phyloP scores from a whole-genome alignment of 768 basidiomycete genomes.

The Gymnopilus junonius region DNA sequence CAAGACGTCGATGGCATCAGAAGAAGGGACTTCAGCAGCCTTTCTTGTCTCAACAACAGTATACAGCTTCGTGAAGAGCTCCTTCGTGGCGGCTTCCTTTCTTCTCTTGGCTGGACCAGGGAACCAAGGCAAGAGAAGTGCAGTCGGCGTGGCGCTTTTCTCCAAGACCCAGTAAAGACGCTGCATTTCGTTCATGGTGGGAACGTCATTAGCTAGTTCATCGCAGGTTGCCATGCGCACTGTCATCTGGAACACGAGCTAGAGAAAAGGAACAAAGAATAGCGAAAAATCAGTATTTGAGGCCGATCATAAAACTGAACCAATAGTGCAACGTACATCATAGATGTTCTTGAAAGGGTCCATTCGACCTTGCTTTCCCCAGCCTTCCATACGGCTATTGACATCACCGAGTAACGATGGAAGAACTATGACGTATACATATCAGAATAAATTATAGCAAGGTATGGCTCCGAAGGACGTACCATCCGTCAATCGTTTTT shows the following conservation, averaged over 20 bases:
- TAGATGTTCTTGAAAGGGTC: conserved; percentile 35
- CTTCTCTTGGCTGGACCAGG: conserved; percentile 33
- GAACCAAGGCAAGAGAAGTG: conserved; percentile 39
- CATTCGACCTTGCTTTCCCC: conserved; percentile 29
- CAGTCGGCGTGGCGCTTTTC: conserved; percentile 36
- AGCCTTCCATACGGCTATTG: conserved; percentile 22
- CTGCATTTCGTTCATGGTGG: conserved; percentile 24
- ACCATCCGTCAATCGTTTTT: conserved; percentile 23
- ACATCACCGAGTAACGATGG: conserved; percentile 28
- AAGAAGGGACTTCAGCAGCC: conserved; percentile 24
- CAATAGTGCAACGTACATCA: conserved; percentile 20
- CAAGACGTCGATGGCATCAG: conserved; percentile 40
- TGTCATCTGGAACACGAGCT: conserved; percentile 43
- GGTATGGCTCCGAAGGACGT: neutral
- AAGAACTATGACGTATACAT: neutral
- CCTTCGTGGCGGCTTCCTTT: conserved; percentile 33
- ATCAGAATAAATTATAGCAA: neutral
- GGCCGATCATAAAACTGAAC: too few species aligned
- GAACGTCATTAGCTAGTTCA: conserved; percentile 32
- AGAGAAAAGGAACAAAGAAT: neutral
- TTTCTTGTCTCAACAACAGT: conserved; percentile 32
- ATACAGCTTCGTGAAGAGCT: conserved; percentile 30
- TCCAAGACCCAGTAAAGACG: conserved; percentile 33
- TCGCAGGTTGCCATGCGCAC: conserved; percentile 38
- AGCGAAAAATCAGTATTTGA: neutral